A percentile compares a stretch with the other conserved stretches of the same genome.
Conservation (phyloP, 345 rosid genomes). For the Sisymbrium altissimum region DNA sequence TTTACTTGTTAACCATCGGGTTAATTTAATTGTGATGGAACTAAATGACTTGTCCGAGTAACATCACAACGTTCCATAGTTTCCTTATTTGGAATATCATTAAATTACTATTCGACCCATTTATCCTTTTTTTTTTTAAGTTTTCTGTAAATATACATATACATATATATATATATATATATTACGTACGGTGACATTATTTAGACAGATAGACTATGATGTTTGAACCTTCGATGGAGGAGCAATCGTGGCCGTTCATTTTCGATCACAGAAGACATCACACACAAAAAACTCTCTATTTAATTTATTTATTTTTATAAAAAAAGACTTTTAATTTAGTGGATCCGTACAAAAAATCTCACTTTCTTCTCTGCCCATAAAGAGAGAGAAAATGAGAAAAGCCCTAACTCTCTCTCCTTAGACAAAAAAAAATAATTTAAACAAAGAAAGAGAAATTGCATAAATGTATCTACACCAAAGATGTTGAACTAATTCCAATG, state of each 20-base stretch:
- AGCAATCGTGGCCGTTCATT: slow-evolving; percentile 57
- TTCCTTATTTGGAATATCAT: slow-evolving; percentile 42
- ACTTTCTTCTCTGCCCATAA: slow-evolving; percentile 24
- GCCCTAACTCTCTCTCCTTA: slow-evolving; percentile 29
- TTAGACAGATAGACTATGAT: slow-evolving; percentile 23
- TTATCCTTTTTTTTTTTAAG: background rate
- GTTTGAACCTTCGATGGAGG: slow-evolving; percentile 17
- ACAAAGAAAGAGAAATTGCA: slow-evolving; percentile 33
- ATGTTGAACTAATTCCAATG: slow-evolving; percentile 38
- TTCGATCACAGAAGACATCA: slow-evolving; percentile 6
- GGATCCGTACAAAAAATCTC: slow-evolving; percentile 47
- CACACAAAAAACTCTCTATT: background rate
- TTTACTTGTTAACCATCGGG: slow-evolving; percentile 25
- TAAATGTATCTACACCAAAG: slow-evolving; percentile 47
- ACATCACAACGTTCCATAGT: slow-evolving; percentile 34
- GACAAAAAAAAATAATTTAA: background rate
- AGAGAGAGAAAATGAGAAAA: slow-evolving; percentile 21
- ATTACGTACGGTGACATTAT: slow-evolving; percentile 14
- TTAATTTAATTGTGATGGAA: slow-evolving; percentile 29
- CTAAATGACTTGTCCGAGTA: slow-evolving; percentile 31
- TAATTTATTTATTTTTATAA: background rate
- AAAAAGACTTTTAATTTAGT: slow-evolving; percentile 30
- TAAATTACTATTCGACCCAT: slow-evolving; percentile 1
- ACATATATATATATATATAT: background rate
- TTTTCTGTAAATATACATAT: background rate